Conservation (phyloP, 805 yeast species). For the Lipomyces starkeyi region DNA sequence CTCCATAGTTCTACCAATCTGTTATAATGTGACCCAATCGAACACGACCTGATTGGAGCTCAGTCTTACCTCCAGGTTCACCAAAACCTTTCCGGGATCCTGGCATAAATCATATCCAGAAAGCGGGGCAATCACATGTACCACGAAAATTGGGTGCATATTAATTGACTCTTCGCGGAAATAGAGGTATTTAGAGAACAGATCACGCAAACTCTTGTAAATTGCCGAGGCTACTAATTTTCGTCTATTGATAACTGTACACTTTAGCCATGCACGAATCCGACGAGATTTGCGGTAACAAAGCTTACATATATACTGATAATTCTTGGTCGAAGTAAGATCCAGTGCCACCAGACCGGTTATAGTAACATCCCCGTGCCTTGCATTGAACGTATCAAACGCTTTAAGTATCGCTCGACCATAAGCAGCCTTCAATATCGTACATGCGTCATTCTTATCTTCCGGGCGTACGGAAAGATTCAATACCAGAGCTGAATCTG, state of each 20-base stretch:
- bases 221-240: background rate
- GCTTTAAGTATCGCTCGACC: conserved; percentile 10
- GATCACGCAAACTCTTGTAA: conserved; percentile 13
- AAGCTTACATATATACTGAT: conserved; percentile 32
- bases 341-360: conserved; percentile 15
- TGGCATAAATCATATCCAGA: conserved; percentile 34
- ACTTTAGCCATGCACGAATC: background rate
- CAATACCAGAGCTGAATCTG: conserved; percentile 5
- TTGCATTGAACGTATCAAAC: background rate
- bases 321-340: conserved; percentile 3
- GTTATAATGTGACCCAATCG: background rate
- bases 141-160: conserved; percentile 24
- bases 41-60: background rate
- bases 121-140: conserved; percentile 21
- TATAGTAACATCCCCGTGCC: conserved; percentile 6
- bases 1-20: background rate
- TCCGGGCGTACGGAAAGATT: background rate
- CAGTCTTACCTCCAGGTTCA: conserved; percentile 21
- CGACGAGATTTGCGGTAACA: background rate
- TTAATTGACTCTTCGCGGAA: background rate
- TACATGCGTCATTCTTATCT: background rate
- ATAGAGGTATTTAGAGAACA: conserved; percentile 9
- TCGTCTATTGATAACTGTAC: conserved; percentile 21
- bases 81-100: conserved; percentile 32
- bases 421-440: conserved; percentile 12